Evolutionary conservation across 768 basidiomycete species (phyloP).

Genomic region (Baorangia bicolor): DNA sequence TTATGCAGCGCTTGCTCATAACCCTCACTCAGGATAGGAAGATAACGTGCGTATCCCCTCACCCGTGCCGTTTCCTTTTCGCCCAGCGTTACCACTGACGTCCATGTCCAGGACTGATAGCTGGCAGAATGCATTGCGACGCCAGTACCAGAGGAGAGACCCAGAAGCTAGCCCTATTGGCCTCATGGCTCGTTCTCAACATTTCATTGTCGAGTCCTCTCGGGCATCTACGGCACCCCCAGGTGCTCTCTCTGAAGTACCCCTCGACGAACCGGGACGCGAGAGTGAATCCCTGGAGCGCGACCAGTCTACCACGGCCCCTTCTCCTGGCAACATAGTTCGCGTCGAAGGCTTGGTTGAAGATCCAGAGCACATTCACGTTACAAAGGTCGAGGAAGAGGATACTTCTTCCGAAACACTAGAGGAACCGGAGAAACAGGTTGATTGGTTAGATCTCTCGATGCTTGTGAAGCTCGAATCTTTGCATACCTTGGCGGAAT

Average conservation of each 20-base stretch:
- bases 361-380: neutral
- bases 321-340: slow-evolving; percentile 4
- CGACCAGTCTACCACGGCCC: neutral
- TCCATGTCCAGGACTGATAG: slow-evolving; percentile 55
- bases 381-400: slow-evolving; percentile 24
- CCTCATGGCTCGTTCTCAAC: slow-evolving; percentile 35
- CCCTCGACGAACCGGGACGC: slow-evolving; percentile 3
- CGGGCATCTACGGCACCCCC: slow-evolving; percentile 30
- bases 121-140: slow-evolving; percentile 77
- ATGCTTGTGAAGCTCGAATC: slow-evolving; percentile 75
- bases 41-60: slow-evolving; percentile 54
- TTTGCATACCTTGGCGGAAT: slow-evolving; percentile 71
- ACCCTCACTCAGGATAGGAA: slow-evolving; percentile 80
- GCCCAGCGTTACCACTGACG: slow-evolving; percentile 15
- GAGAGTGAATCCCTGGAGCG: slow-evolving; percentile 17
- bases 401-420: slow-evolving; percentile 16
- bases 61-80: slow-evolving; percentile 19
- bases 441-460: slow-evolving; percentile 70
- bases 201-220: slow-evolving; percentile 25
- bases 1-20: slow-evolving; percentile 73
- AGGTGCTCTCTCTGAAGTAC: slow-evolving; percentile 5
- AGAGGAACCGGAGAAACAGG: slow-evolving; percentile 40
- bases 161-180: slow-evolving; percentile 74
- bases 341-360: neutral
- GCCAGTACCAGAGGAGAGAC: slow-evolving; percentile 73